phyloP scores from a whole-genome alignment of 495 filamentous ascomycete species.

The Penicillium waksmanii region DNA sequence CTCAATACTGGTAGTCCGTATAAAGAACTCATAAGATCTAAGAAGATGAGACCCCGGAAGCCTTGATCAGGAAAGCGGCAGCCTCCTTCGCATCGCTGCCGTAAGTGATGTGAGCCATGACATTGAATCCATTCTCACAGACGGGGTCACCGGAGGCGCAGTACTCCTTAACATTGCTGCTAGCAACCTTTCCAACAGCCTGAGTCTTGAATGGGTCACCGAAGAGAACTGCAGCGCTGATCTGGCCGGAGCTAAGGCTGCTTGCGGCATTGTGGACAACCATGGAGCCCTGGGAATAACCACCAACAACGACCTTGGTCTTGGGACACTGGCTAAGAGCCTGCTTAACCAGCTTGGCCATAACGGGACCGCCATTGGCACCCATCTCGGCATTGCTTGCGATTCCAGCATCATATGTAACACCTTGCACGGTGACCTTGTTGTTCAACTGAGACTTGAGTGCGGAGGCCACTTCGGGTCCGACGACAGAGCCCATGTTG shows the following conservation, averaged over 20 bases:
- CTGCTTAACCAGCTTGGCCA: conserved; percentile 52
- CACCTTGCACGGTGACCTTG: conserved; percentile 58
- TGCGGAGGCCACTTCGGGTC: conserved; percentile 56
- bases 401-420: conserved; percentile 52
- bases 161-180: conserved; percentile 51
- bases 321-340: conserved; percentile 57
- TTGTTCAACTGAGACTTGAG: conserved; percentile 40
- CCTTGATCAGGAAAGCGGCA: conserved; percentile 48
- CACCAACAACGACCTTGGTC: conserved; percentile 63
- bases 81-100: conserved; percentile 48
- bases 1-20: neutral
- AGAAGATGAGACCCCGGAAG: conserved; percentile 31
- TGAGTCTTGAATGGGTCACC: conserved; percentile 58
- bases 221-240: conserved; percentile 54
- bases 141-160: conserved; percentile 60
- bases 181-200: conserved; percentile 46
- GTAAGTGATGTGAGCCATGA: conserved; percentile 59
- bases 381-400: conserved; percentile 52
- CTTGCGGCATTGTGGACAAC: conserved; percentile 54
- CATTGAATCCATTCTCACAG: conserved; percentile 53
- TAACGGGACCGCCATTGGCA: conserved; percentile 44
- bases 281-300: conserved; percentile 62
- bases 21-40: neutral
- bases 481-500: conserved; percentile 61
- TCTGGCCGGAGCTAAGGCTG: conserved; percentile 34